A percentile compares a stretch with the other conserved stretches of the same genome.
These are phyloP conservation scores for Annulohypoxylon moriforme DNA, from an alignment of 495 filamentous ascomycete species.

Conservation along the genomic window DNA sequence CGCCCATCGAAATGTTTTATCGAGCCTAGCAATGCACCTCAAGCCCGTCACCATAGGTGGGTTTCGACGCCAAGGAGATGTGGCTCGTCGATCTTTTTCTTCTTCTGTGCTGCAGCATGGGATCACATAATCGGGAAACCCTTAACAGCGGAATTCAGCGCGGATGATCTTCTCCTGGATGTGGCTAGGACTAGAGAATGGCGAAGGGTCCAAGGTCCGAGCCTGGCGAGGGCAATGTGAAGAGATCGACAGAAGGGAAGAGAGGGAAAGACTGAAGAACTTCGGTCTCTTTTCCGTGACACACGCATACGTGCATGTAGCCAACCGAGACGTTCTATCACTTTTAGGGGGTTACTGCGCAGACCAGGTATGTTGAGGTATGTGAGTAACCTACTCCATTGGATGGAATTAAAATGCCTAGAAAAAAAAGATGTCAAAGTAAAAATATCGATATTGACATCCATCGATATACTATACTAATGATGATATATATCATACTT, in stretches of 20 bases:
- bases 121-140: slow-evolving; percentile 33
- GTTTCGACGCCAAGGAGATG: slow-evolving; percentile 32
- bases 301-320: slow-evolving; percentile 26
- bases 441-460: neutral
- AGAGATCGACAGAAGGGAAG: slow-evolving; percentile 27
- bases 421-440: neutral
- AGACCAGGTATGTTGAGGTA: neutral
- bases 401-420: neutral
- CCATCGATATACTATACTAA: neutral
- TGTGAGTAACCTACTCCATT: slow-evolving; percentile 2
- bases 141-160: slow-evolving; percentile 27
- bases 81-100: slow-evolving; percentile 41
- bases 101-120: slow-evolving; percentile 23
- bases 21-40: slow-evolving; percentile 38
- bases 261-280: neutral
- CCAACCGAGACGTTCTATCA: slow-evolving; percentile 20
- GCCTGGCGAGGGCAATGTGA: slow-evolving; percentile 14
- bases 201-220: slow-evolving; percentile 14
- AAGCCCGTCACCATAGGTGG: slow-evolving; percentile 32
- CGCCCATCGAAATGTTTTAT: slow-evolving; percentile 31
- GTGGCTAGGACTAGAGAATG: slow-evolving; percentile 19
- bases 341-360: neutral
- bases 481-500: neutral
- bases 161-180: slow-evolving; percentile 41
- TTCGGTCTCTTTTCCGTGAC: slow-evolving; percentile 12